Percentiles rank a stretch among this genome's conserved stretches.
Conservation (phyloP, 139 green algal species). For the Micromonas commoda region DNA sequence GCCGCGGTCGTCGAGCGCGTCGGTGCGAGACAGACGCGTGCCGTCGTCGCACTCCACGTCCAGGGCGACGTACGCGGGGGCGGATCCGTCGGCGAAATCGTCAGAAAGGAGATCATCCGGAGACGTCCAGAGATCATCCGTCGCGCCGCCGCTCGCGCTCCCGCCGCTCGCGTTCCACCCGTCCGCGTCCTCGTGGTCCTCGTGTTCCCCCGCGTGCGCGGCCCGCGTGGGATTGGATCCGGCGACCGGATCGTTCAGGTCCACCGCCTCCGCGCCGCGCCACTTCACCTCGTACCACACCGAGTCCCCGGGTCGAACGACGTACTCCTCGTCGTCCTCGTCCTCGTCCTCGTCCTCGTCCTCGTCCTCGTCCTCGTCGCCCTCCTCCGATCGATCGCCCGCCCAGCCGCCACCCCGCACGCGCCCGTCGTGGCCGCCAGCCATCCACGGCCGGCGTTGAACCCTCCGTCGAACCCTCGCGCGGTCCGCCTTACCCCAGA, state of each 20-base stretch:
- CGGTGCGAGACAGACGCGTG: background rate
- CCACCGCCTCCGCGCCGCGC: background rate
- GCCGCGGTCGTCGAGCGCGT: background rate
- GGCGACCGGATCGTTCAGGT: background rate
- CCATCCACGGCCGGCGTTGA: no score
- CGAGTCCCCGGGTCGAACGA: background rate
- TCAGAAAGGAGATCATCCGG: background rate
- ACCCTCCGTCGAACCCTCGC: no score
- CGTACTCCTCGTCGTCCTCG: background rate
- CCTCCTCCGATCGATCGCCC: background rate
- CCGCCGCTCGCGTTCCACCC: no score
- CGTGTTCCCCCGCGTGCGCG: no score
- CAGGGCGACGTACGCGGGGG: background rate
- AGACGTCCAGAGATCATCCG: no score
- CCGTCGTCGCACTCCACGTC: background rate
- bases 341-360: background rate
- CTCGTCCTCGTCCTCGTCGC: background rate
- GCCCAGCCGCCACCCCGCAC: no score
- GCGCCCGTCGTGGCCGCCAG: no score
- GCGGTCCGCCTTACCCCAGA: no score
- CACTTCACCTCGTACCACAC: background rate
- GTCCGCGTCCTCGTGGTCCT: no score
- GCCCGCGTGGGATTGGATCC: no score
- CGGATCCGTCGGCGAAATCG: background rate
- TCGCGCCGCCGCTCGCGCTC: no score